phyloP scores from a whole-genome alignment of 495 filamentous ascomycete species.

The Neurospora sp. region DNA sequence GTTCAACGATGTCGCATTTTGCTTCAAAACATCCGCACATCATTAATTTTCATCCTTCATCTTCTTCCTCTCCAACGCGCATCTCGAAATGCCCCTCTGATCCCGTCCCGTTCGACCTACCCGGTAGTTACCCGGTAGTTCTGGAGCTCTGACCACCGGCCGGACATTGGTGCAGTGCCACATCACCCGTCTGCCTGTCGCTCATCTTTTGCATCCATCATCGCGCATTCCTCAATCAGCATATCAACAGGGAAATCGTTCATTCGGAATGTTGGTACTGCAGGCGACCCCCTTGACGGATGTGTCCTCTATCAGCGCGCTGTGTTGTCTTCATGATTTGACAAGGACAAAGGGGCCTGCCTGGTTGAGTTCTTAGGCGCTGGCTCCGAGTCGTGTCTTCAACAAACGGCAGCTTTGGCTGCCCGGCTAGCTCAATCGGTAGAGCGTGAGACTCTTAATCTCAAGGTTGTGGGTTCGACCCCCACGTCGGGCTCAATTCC shows the following conservation, averaged over 20 bases:
- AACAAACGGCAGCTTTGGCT: neutral
- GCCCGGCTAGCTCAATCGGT: slow-evolving; percentile 58
- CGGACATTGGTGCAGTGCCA: neutral
- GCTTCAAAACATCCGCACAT: no score
- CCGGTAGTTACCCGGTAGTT: neutral
- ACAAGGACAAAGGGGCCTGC: neutral
- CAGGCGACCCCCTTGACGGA: neutral
- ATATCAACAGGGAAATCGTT: neutral
- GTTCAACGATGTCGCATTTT: neutral
- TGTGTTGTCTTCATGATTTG: neutral
- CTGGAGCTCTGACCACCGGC: neutral
- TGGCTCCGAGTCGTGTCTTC: neutral
- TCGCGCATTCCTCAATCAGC: neutral
- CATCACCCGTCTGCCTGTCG: neutral
- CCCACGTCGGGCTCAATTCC: neutral
- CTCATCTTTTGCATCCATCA: neutral
- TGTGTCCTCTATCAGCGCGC: neutral
- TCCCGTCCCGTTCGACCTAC: neutral
- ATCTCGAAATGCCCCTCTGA: neutral
- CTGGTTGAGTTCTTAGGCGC: neutral
- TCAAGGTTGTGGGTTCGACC: neutral
- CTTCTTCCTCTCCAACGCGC: neutral
- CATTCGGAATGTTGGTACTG: neutral
- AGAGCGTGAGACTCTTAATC: slow-evolving; percentile 63
- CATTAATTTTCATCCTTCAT: neutral